Evolutionary conservation across 129 eudicot species (phyloP), one percentile per base, ranked within the genome.

Genomic region (Lonicera japonica): DNA sequence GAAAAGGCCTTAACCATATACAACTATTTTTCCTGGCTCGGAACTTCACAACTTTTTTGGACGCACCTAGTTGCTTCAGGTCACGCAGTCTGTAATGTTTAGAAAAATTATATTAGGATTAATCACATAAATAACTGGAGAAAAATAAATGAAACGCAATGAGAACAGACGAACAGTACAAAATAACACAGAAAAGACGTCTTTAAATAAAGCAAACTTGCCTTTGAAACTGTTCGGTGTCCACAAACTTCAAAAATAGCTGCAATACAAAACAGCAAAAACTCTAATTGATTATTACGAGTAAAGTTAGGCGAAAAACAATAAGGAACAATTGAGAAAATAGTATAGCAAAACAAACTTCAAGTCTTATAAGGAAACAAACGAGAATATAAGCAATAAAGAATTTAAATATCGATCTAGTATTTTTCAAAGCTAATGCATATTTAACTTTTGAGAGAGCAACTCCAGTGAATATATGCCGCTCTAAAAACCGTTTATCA

Each of bases 171-270:
- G n/a, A n/a, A n/a, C n/a, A 11, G 23, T 60, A 40, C 8, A 19
- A 72, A 36, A 58, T 39, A 43, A 40, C 19, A 56, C 22, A 24
- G 65, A 45, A 18, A 43, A n/a, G 36, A 29, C 36, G 56, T 54
- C 11, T 51, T 45, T 41, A 45, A 29, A 60, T 19, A 25, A 65
- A 50, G 50, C 13, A 51, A 48, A 80, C 83, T 84, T 64, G 62
- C 97, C 98, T 91, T 70, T 91, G 98, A 69, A 91, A 91, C 64
- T 87, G 90, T 68, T 87, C 90, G 17, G 98, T 91, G 83, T 91
- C 98, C 9, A 91, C 74, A 58, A 91, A 91, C 68, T 91, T 87
- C 86, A 91, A 61, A 9, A 86, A 57, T 20, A 84, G 88, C 98
- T 91, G 95, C 70, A 79, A 68, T 56, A 36, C 16, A 56, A 45